phyloP scores from a whole-genome alignment of 352 stramenopile genomes.

The Phytophthora sansomeana region DNA sequence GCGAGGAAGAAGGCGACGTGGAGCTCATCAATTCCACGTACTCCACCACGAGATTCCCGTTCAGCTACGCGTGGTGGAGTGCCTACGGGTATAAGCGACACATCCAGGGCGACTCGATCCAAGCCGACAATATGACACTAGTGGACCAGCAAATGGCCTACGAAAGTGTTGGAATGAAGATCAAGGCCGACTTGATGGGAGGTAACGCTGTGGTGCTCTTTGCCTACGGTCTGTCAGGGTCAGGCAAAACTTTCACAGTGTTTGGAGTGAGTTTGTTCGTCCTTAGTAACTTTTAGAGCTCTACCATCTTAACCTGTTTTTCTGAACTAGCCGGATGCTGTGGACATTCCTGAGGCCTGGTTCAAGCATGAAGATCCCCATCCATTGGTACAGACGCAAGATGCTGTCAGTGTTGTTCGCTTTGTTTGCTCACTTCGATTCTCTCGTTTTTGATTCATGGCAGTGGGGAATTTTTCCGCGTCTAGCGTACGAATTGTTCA shows the following conservation, averaged over 20 bases:
- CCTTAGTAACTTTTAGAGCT: not conserved
- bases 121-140: conserved; percentile 87
- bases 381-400: conserved; percentile 46
- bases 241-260: conserved; percentile 95
- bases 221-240: conserved; percentile 93
- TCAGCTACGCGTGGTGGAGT: conserved; percentile 95
- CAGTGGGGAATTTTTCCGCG: conserved; percentile 93
- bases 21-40: conserved; percentile 94
- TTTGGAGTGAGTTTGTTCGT: conserved; percentile 69
- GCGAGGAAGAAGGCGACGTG: conserved; percentile 94
- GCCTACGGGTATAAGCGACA: conserved; percentile 94
- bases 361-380: conserved; percentile 94
- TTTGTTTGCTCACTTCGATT: conserved; percentile 9
- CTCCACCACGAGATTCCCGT: conserved; percentile 93
- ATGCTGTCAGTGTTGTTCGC: not conserved
- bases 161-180: conserved; percentile 89
- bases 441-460: not conserved
- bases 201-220: conserved; percentile 95
- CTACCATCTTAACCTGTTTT: not conserved
- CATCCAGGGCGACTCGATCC: conserved; percentile 67
- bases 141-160: conserved; percentile 93
- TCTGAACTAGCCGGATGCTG: conserved; percentile 76
- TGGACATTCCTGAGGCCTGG: conserved; percentile 94
- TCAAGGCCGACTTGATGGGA: conserved; percentile 91
- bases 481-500: conserved; percentile 94